Base-by-base conservation (phyloP, 371 early-diverging fungal genomes). In the Coemansia sp. region DNA sequence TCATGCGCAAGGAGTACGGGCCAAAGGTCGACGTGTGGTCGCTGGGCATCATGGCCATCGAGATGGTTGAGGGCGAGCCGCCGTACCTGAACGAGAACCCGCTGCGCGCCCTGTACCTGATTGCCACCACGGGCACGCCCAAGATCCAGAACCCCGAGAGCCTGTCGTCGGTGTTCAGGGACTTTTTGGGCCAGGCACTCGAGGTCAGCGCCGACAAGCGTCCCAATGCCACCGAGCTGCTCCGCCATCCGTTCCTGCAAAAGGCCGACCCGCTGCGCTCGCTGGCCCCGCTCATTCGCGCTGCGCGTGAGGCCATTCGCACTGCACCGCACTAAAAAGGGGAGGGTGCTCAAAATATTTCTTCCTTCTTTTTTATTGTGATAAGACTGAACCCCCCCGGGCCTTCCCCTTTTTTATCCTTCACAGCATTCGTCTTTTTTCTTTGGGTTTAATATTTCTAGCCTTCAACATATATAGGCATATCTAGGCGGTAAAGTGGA, bases 41-140 rank as follows among this genome's bases (percentile, higher is more conserved):
- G 4, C 69, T 92, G 55, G 93, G 94, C 55, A 94, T 96, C 63
- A 92, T 94, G 90, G 92, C 95, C 1, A 97, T 97, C 69, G 98
- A 99, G 80, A 94, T 99, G 94, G 86, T 97, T 65, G 95, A 97
- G 77, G 92, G 93, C 55, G 95, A 94, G 80, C 97, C 97, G 33
- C 99, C 99, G 40, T 98, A 97, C 74, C 79, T 95, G 74, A 92
- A 95, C 57, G 97, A 94, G 78, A 92, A 94, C 65, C 92, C 95
- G 16, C 80, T 97, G 52, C 92, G 92, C 80, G 98, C 98, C 0
- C 82, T 97, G 35, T 96, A 95, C 72, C 77, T 97, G 60, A 96
- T 96, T 77, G 95, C 96, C 9, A 97, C 97, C 35, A 95, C 95
- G 69, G 98, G 98, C 36, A 98, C 95, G 0, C 98, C 98, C 3